Evolutionary conservation across 306 rosid species (phyloP), one percentile per base, ranked within the genome.

Genomic region (Malus sylvestris): DNA sequence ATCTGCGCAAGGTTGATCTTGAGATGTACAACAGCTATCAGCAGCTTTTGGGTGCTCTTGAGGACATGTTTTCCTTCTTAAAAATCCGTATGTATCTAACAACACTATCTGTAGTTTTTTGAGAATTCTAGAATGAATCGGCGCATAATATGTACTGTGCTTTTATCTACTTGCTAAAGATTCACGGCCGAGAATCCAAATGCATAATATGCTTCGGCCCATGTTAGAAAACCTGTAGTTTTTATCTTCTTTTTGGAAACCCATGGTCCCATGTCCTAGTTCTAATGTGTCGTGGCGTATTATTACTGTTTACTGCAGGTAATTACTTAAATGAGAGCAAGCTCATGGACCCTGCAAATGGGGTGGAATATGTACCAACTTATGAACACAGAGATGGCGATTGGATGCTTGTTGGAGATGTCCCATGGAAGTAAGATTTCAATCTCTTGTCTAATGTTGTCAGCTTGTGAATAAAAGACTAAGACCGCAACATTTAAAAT

Each of bases 381-480:
- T 89, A 87, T 33, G 94, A 91, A 77, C 92, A 91, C 77, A 87
- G 71, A 79, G 97, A 91, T 72, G 97, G 91, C 77, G 94, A 91
- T 61, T 91, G 92, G 97, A 91, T 91, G 97, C 82, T 91, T 40
- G 84, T 89, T 29, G 96, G 96, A 29, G 96, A 91, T 87, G 96
- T 91, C 6, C 97, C 97, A 0, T 91, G 97, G 97, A 87, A 87
- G 97, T 89, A 81, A 79, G 88, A 78, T 75, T 77, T 42, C 19
- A 4, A 30, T 67, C 13, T 32, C 22, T 63, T 2, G 22, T 32
- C 22, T 42, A 14, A 40, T 40, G 42, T 46, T 79, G 18, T 15
- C 44, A 29, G 16, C 51, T 4, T 16, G 9, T 27, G 44, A 70
- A 70, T 49, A 5, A 5, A 5, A 11, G n/a, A 49, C 59, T 19